phyloP scores from a whole-genome alignment of 2,329 filamentous ascomycete genomes.

The Coccinonectria pachysandricola region DNA sequence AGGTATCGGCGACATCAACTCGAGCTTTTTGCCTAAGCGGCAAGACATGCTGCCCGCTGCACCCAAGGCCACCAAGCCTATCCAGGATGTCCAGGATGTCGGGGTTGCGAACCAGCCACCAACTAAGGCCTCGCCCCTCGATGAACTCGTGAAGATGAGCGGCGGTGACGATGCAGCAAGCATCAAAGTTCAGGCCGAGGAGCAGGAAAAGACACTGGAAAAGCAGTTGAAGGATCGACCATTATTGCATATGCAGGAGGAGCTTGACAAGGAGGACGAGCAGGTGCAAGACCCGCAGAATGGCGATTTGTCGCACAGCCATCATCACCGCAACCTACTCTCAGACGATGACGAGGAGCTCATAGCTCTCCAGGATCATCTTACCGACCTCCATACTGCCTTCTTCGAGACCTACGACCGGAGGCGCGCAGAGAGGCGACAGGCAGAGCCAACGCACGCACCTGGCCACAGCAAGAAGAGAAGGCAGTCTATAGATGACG shows the following conservation, averaged over 20 bases:
- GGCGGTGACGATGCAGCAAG: slow-evolving; percentile 56
- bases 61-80: slow-evolving; percentile 13
- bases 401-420: slow-evolving; percentile 81
- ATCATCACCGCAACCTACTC: slow-evolving; percentile 57
- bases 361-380: slow-evolving; percentile 61
- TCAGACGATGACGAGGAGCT: slow-evolving; percentile 84
- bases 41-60: slow-evolving; percentile 37
- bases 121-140: slow-evolving; percentile 46
- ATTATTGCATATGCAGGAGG: slow-evolving; percentile 81
- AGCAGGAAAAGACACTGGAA: slow-evolving; percentile 79
- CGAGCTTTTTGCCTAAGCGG: slow-evolving; percentile 83
- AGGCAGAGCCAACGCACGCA: slow-evolving; percentile 23
- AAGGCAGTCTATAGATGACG: slow-evolving; percentile 26
- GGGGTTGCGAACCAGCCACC: too few relatives aligned
- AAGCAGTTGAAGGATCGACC: slow-evolving; percentile 85
- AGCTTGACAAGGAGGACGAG: slow-evolving; percentile 70
- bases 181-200: slow-evolving; percentile 65
- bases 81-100: slow-evolving; percentile 6
- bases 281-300: slow-evolving; percentile 16
- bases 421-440: slow-evolving; percentile 28
- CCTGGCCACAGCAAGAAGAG: slow-evolving; percentile 25
- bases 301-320: slow-evolving; percentile 21
- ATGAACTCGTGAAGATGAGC: slow-evolving; percentile 68
- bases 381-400: slow-evolving; percentile 62
- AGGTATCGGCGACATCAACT: slow-evolving; percentile 97